A percentile compares a stretch with the other conserved stretches of the same genome.
phyloP scores from a whole-genome alignment of 495 filamentous ascomycete genomes.

The Xylaria flabelliformis region DNA sequence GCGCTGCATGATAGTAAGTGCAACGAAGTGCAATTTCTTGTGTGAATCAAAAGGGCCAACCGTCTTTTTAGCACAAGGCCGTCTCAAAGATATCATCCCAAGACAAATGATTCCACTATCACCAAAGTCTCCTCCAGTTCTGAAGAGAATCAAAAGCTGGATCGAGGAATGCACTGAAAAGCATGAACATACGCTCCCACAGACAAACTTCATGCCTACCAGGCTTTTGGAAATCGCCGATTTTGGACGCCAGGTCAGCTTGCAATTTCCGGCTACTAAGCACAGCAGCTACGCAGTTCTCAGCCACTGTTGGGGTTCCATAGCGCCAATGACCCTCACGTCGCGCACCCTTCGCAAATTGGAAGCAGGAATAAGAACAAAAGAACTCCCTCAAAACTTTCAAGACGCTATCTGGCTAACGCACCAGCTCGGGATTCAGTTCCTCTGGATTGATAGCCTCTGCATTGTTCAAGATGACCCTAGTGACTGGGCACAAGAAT shows the following conservation, averaged over 20 bases:
- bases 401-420: neutral
- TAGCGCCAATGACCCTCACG: neutral
- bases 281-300: neutral
- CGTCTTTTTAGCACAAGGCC: neutral
- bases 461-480: conserved; percentile 3
- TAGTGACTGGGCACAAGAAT: neutral
- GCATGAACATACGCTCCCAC: neutral
- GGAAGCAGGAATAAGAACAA: neutral
- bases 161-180: neutral
- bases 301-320: neutral
- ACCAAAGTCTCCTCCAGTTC: neutral
- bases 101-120: neutral
- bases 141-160: neutral
- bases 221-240: neutral
- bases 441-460: conserved; percentile 1
- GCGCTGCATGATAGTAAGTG: neutral
- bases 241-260: neutral
- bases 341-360: neutral
- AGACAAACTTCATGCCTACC: neutral
- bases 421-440: neutral
- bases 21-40: neutral
- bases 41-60: neutral
- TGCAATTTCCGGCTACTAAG: neutral
- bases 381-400: neutral
- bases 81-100: neutral